Percentiles rank a stretch among this genome's conserved stretches.
Conservation (phyloP, 1,139 yeast species). For the Blastobotrys elegans region DNA sequence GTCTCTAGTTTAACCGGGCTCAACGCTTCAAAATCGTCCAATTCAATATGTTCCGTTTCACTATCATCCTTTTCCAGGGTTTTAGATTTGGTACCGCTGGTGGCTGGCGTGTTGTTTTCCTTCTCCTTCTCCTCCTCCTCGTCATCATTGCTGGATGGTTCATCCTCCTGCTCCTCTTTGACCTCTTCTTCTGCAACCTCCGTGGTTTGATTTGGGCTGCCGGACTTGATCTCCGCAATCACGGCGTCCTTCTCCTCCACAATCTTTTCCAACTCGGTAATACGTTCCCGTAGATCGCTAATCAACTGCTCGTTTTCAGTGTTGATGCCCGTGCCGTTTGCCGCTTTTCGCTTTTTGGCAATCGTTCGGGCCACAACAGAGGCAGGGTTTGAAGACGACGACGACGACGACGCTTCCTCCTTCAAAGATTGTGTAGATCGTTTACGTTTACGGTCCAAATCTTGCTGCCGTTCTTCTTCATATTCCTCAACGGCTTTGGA, state of each 20-base stretch:
- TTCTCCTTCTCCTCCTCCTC: constrained; percentile 6
- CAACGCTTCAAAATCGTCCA: constrained; percentile 14
- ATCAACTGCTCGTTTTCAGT: constrained; percentile 10
- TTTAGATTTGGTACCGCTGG: not conserved
- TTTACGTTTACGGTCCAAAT: constrained; percentile 13
- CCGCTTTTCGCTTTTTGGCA: constrained; percentile 12
- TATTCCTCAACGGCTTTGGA: constrained; percentile 24
- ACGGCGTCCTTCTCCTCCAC: constrained; percentile 14
- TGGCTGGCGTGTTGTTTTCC: not conserved
- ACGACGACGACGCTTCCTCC: not conserved
- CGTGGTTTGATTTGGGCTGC: not conserved
- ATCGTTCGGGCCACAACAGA: constrained; percentile 3
- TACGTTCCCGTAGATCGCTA: constrained; percentile 12
- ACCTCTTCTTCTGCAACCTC: constrained; percentile 1
- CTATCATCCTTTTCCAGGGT: not conserved
- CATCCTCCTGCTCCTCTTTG: constrained; percentile 7
- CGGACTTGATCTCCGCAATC: constrained; percentile 10
- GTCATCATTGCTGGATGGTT: constrained; percentile 9
- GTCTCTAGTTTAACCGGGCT: constrained; percentile 17
- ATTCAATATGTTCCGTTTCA: not conserved
- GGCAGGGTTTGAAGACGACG: not conserved
- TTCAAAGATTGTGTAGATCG: constrained; percentile 3
- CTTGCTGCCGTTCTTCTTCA: constrained; percentile 15
- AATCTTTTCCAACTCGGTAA: constrained; percentile 15
- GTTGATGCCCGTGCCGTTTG: constrained; percentile 1